Evolutionary conservation across 176 grass and related monocot species (phyloP), one percentile per base, ranked within the genome.

Genomic region (Thalia dealbata): DNA sequence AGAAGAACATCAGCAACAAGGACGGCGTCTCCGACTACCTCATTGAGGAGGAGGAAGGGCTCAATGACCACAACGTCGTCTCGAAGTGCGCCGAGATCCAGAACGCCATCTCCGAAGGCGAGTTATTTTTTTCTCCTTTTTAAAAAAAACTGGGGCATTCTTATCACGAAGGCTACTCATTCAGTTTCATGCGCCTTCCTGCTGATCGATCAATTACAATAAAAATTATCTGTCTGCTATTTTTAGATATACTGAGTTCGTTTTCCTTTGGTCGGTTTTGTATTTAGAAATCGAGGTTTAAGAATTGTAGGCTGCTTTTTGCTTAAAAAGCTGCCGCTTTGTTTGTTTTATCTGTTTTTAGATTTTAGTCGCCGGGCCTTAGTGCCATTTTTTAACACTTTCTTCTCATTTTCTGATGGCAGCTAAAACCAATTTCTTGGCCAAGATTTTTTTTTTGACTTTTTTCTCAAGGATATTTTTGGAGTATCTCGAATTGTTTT

Each of bases 1-100:
- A 9, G n/a, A 45, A 19, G 35, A 5, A 41, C 21, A 42, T 25
- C n/a, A 21, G 52, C 67, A 75, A 48, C 74, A 84, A 72, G 63
- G 64, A 68, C 22, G 56, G 10, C 14, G 27, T 65, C 41, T 64
- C 62, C 0, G 86, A 88, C 15, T 81, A 82, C 64, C 86, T 88
- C 14, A 84, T 88, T 70, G 86, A 88, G 81, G 81, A 88, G 70
- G 85, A 88, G 35, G 86, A 88, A 16, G 85, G 81, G 0, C 81
- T 88, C 26, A 88, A 84, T 60, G 86, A 88, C 50, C 86, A 88
- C 86, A 84, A 78, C 86, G 48, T 78, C 70, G 74, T 88, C 50
- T 15, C 30, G 55, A 78, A 50, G 74, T 84, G 81, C 64, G 78
- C 81, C 26, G 81, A 88, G 75, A 84, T 88, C 56, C 86, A 88